phyloP scores from a whole-genome alignment of 169 alveolate genomes.

The Cryptosporidium sp. region DNA sequence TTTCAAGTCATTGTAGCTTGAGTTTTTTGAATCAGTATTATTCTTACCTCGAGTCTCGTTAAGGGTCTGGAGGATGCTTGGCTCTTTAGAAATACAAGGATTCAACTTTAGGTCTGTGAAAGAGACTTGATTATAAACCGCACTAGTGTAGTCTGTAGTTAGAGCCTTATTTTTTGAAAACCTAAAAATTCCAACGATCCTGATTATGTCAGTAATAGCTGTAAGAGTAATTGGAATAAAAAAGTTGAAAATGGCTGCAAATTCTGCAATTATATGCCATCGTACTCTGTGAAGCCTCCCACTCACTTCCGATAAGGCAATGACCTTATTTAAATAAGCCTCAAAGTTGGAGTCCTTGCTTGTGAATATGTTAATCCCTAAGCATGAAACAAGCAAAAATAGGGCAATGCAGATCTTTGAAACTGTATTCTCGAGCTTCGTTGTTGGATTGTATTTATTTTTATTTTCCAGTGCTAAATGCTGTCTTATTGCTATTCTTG shows the following conservation, averaged over 20 bases:
- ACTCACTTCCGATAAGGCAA: not conserved
- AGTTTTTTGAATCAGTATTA: not conserved
- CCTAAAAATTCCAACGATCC: slow-evolving; percentile 28
- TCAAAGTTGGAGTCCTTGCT: slow-evolving; percentile 8
- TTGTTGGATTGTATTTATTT: slow-evolving; percentile 2
- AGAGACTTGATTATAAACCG: not conserved
- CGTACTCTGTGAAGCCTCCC: not conserved
- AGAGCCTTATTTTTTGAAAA: slow-evolving; percentile 20
- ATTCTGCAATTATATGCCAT: slow-evolving; percentile 31
- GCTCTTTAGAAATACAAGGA: not conserved
- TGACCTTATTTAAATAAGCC: not conserved
- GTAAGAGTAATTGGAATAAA: slow-evolving; percentile 55
- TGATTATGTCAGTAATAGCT: slow-evolving; percentile 42
- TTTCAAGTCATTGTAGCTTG: not conserved
- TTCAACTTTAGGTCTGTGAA: not conserved
- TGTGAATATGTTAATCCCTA: not conserved
- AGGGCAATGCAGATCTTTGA: slow-evolving; percentile 11
- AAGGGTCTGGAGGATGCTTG: not conserved
- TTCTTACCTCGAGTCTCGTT: not conserved
- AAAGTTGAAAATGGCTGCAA: slow-evolving; percentile 37
- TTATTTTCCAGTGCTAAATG: slow-evolving; percentile 3
- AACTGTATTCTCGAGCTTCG: slow-evolving; percentile 14
- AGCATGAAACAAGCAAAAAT: not conserved
- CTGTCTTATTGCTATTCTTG: slow-evolving; percentile 40
- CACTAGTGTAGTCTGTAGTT: not conserved